Base-by-base conservation (phyloP, 768 basidiomycete species). In the Trametes maxima region DNA sequence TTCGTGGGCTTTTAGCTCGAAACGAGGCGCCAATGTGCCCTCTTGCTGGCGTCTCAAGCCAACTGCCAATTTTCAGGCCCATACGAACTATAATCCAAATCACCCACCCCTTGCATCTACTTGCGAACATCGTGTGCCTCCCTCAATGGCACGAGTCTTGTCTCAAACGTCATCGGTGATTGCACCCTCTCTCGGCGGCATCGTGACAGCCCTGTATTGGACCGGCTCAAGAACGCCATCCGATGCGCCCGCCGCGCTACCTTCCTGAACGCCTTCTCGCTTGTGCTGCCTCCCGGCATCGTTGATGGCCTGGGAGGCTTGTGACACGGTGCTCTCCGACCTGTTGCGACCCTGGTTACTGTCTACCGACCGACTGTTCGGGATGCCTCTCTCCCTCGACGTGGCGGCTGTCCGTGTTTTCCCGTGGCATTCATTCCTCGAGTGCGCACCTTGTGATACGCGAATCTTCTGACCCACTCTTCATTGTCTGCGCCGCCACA, bases 361-460 rank as follows among this genome's bases (percentile, higher is more conserved):
- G 48, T 54, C 47, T 50, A 54, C 48, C 53, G 54, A 61, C 60
- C 54, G 54, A 55, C 24, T 35, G 28, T 49, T 55, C 47, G 53
- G 54, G 53, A 55, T 51, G 53, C 21, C 47, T 33, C 24, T 17
- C 60, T 21, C 54, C 10, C 11, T 43, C 54, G 54, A 49, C 54
- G 24, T 43, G 35, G 21, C 49, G 54, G 49, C 21, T 39, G 54
- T 36, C 60, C 60, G 60, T 62, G 36, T 62, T 52, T 50, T 33
- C 35, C 60, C 60, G 60, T 19, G 11, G n/a, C 48, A 62, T 62
- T 56, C 48, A 56, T 22, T 56, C 57, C 24, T 14, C 39, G 14
- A 35, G 8, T 13, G 57, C 44, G 40, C 25, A 40, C 28, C 56
- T 57, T 50, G 48, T 57, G 56, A 50, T 50, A 50, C 48, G 25